Evolutionary conservation across 768 basidiomycete genomes (phyloP).

Genomic region (Fistulinella prunicolor): DNA sequence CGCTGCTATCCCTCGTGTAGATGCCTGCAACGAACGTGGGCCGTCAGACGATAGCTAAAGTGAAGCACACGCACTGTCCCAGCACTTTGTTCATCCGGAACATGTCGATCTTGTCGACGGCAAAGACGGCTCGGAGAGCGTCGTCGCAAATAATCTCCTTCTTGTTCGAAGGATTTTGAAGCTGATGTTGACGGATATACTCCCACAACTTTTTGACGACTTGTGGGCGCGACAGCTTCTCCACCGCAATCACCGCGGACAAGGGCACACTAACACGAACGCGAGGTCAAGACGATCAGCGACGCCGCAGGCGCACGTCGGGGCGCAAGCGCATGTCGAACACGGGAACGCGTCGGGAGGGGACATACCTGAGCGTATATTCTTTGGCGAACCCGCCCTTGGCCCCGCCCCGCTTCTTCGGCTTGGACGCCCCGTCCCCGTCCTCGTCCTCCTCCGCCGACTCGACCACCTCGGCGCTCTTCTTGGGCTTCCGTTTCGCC

Average conservation of each 20-base stretch:
- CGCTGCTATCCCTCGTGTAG: slow-evolving; percentile 27
- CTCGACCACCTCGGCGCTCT: slow-evolving; percentile 48
- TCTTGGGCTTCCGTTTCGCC: slow-evolving; percentile 41
- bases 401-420: slow-evolving; percentile 50
- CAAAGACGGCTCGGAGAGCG: slow-evolving; percentile 69
- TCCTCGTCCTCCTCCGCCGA: slow-evolving; percentile 53
- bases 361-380: slow-evolving; percentile 60
- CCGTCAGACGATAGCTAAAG: background rate
- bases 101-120: slow-evolving; percentile 83
- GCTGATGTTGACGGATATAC: slow-evolving; percentile 75
- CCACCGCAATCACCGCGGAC: slow-evolving; percentile 61
- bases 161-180: slow-evolving; percentile 84
- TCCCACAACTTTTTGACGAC: slow-evolving; percentile 90
- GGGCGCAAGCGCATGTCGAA: no score
- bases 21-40: slow-evolving; percentile 22
- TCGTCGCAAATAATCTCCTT: slow-evolving; percentile 85
- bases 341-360: no score
- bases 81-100: slow-evolving; percentile 93
- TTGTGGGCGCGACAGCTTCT: slow-evolving; percentile 79
- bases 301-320: no score
- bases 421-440: slow-evolving; percentile 39
- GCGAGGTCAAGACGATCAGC: background rate
- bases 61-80: slow-evolving; percentile 52
- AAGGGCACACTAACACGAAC: slow-evolving; percentile 60
- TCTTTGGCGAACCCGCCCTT: slow-evolving; percentile 80